Percentiles rank a stretch among this genome's conserved stretches.
Evolutionary conservation across 306 rosid genomes (phyloP).

Genomic region (Trifolium subterraneum): DNA sequence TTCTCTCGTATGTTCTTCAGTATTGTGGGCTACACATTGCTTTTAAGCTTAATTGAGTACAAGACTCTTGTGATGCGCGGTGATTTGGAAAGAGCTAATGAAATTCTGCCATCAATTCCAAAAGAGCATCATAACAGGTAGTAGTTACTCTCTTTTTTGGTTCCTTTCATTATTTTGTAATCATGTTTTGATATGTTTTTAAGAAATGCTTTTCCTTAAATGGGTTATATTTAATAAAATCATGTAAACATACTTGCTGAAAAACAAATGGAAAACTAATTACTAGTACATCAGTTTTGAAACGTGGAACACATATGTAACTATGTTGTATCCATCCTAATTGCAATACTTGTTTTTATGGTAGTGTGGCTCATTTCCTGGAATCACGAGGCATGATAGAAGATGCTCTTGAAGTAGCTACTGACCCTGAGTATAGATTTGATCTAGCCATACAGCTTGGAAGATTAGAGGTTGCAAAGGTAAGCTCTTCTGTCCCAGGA

Average conservation of each 20-base stretch:
- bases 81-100: conserved; percentile 91
- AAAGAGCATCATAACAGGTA: conserved; percentile 97
- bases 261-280: conserved; percentile 4
- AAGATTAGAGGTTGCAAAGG: conserved; percentile 94
- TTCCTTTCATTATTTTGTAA: conserved; percentile 25
- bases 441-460: conserved; percentile 97
- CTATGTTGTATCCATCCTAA: conserved; percentile 35
- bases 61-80: conserved; percentile 99
- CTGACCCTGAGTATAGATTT: conserved; percentile 94
- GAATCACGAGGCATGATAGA: conserved; percentile 99
- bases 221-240: conserved; percentile 25
- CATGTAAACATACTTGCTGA: conserved; percentile 15
- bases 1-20: conserved; percentile 47
- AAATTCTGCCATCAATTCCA: conserved; percentile 92
- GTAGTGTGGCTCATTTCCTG: conserved; percentile 96
- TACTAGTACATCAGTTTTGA: conserved; percentile 7
- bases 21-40: conserved; percentile 92
- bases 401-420: conserved; percentile 98
- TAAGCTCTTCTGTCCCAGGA: conserved; percentile 40
- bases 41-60: conserved; percentile 95
- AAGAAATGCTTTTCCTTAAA: conserved; percentile 30
- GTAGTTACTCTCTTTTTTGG: conserved; percentile 13
- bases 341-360: conserved; percentile 38
- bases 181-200: conserved; percentile 25
- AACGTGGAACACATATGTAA: conserved; percentile 6